These are phyloP conservation scores for Colletotrichum trifolii DNA, from an alignment of 2,329 filamentous ascomycete genomes.

Conservation along the genomic window DNA sequence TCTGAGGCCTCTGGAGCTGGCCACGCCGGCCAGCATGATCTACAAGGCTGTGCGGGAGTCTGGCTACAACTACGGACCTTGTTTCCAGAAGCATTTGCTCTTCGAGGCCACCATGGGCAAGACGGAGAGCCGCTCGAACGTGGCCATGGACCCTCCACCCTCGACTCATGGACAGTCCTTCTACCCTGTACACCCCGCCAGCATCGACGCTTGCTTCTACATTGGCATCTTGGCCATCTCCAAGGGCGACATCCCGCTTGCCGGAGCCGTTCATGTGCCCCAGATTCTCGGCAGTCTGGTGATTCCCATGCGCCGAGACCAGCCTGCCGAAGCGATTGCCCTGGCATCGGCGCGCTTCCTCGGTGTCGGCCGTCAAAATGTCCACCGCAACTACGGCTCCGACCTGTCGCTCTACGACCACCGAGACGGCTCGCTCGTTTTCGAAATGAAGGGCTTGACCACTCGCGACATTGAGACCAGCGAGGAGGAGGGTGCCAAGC, in stretches of 20 bases:
- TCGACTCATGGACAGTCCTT: slow-evolving; percentile 9
- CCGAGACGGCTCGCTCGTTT: slow-evolving; percentile 35
- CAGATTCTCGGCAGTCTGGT: neutral
- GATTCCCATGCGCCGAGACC: neutral
- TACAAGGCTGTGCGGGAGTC: slow-evolving; percentile 8
- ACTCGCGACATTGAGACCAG: neutral
- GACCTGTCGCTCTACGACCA: slow-evolving; percentile 36
- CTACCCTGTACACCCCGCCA: slow-evolving; percentile 18
- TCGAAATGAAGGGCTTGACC: slow-evolving; percentile 39
- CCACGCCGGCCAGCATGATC: neutral
- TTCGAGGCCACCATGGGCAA: slow-evolving; percentile 12
- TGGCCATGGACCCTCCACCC: neutral
- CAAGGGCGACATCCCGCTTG: slow-evolving; percentile 31
- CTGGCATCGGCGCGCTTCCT: slow-evolving; percentile 14
- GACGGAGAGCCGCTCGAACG: neutral
- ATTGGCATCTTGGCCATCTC: slow-evolving; percentile 36
- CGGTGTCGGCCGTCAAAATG: slow-evolving; percentile 35
- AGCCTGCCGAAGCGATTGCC: neutral
- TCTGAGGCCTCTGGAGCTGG: neutral
- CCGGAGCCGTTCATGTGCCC: slow-evolving; percentile 1
- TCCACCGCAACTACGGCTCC: slow-evolving; percentile 28
- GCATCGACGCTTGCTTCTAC: slow-evolving; percentile 14
- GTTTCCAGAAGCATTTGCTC: slow-evolving; percentile 13
- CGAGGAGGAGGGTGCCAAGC: slow-evolving; percentile 38
- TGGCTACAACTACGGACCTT: slow-evolving; percentile 14